A percentile compares a stretch with the other conserved stretches of the same genome.
phyloP scores from a whole-genome alignment of 2,329 filamentous ascomycete species.

The Colletotrichum euphorbiae region DNA sequence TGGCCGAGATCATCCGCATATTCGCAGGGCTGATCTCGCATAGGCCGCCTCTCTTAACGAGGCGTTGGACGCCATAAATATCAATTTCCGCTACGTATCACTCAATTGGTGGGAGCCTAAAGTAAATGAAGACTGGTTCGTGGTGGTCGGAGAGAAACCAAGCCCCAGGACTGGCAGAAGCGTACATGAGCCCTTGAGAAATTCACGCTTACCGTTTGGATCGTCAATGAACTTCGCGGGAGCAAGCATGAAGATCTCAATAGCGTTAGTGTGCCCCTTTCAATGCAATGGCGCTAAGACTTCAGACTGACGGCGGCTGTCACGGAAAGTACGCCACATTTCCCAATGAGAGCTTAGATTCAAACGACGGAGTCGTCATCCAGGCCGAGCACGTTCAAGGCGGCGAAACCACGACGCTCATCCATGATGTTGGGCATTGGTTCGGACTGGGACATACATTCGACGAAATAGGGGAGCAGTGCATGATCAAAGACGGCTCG shows the following conservation, averaged over 20 bases:
- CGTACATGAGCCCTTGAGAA: conserved; percentile 21
- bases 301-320: background rate
- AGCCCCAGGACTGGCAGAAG: conserved; percentile 28
- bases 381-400: conserved; percentile 32
- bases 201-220: conserved; percentile 29
- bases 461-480: conserved; percentile 30
- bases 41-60: conserved; percentile 27
- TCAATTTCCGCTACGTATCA: conserved; percentile 34
- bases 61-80: conserved; percentile 23
- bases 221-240: conserved; percentile 16
- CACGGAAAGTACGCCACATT: conserved; percentile 32
- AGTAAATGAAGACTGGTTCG: conserved; percentile 25
- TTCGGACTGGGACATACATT: conserved; percentile 40
- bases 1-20: background rate
- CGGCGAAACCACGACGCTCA: conserved; percentile 42
- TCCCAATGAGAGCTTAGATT: conserved; percentile 30
- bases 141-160: conserved; percentile 5
- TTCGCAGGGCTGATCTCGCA: background rate
- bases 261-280: conserved; percentile 22
- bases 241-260: conserved; percentile 13
- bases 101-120: conserved; percentile 38
- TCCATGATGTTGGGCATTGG: conserved; percentile 45
- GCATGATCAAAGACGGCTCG: conserved; percentile 37
- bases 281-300: background rate
- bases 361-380: conserved; percentile 31